These are phyloP conservation scores for Lumnitzera racemosa DNA, from an alignment of 345 rosid species.

Conservation along the genomic window DNA sequence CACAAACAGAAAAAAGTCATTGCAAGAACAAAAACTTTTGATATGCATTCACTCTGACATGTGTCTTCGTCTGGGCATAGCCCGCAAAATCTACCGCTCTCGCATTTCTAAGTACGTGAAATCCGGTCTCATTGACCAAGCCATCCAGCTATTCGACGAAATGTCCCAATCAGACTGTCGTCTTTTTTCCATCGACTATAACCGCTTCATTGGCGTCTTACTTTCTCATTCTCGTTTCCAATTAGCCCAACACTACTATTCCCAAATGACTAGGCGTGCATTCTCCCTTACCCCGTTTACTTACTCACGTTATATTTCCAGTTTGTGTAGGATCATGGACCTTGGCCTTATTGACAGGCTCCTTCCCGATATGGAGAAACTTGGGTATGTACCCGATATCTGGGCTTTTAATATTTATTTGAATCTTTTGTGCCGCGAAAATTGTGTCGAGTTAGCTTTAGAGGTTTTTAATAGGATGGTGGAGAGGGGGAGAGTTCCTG, in stretches of 20 bases:
- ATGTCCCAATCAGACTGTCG: slow-evolving; percentile 75
- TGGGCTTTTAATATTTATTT: slow-evolving; percentile 79
- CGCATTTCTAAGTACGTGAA: slow-evolving; percentile 54
- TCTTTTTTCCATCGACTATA: slow-evolving; percentile 68
- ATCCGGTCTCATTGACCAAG: slow-evolving; percentile 65
- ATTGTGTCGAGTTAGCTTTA: slow-evolving; percentile 42
- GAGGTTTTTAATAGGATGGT: slow-evolving; percentile 51
- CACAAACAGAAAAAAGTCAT: too few species aligned
- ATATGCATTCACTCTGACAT: slow-evolving; percentile 54
- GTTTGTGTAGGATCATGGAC: slow-evolving; percentile 57
- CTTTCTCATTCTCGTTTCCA: slow-evolving; percentile 56
- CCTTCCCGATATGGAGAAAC: slow-evolving; percentile 58
- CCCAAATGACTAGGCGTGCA: slow-evolving; percentile 54
- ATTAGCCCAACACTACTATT: slow-evolving; percentile 55
- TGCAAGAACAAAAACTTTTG: background rate
- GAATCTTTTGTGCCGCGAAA: slow-evolving; percentile 59
- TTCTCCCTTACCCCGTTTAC: slow-evolving; percentile 78
- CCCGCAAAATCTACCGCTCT: slow-evolving; percentile 81
- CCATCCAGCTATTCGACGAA: slow-evolving; percentile 83
- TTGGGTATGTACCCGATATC: slow-evolving; percentile 59
- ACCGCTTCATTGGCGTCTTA: slow-evolving; percentile 79
- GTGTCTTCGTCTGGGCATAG: slow-evolving; percentile 76
- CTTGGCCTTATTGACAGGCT: slow-evolving; percentile 49
- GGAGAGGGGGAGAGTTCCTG: slow-evolving; percentile 64
- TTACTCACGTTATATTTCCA: slow-evolving; percentile 87